Evolutionary conservation across 176 grass and related monocot species (phyloP), one percentile per base, ranked within the genome.

Genomic region (Bolboschoenus planiculmis): DNA sequence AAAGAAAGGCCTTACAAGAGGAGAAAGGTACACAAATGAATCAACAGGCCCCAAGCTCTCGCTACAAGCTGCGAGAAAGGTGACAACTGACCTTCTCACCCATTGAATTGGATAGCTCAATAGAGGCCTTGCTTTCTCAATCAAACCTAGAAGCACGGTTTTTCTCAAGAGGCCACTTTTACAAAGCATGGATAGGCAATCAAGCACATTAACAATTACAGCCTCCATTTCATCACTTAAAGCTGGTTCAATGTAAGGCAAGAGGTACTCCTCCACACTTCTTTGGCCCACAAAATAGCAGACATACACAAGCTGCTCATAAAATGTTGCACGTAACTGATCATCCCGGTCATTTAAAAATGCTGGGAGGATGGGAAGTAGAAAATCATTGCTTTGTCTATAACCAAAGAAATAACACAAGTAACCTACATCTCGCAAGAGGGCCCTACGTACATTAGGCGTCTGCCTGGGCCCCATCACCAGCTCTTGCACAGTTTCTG

Each of bases 211-310:
- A 29, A 93, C 92, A 80, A 98, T 88, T 56, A 98, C 92, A 79
- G 87, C 90, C 82, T 95, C 92, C 87, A 90, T 90, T 62, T 85
- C 86, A 83, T 98, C 89, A 85, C 85, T 88, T 85, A 98, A 86
- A 64, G 90, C 96, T 68, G 91, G 96, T 80, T 98, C 96, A 84
- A 98, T 91, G 81, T 98, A 98, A 70, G 96, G 96, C 75, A 98
- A 87, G 55, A 98, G 92, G 74, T 98, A 98, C 61, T 98, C 96
- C 84, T 98, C 96, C 3, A 98, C 96, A 78, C 96, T 98, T 84
- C 81, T 85, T 90, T 90, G 86, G 72, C 96, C 96, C 86, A 98
- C 92, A 92, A 98, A 98, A 87, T 91, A 98, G 86, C 90, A 95
- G 78, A 98, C 96, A 73, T 87, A 91, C 63, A 93, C 89, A 57